Percentiles rank a stretch among this genome's conserved stretches.
phyloP scores from a whole-genome alignment of 2,329 filamentous ascomycete species.

The Leptographium procerum region DNA sequence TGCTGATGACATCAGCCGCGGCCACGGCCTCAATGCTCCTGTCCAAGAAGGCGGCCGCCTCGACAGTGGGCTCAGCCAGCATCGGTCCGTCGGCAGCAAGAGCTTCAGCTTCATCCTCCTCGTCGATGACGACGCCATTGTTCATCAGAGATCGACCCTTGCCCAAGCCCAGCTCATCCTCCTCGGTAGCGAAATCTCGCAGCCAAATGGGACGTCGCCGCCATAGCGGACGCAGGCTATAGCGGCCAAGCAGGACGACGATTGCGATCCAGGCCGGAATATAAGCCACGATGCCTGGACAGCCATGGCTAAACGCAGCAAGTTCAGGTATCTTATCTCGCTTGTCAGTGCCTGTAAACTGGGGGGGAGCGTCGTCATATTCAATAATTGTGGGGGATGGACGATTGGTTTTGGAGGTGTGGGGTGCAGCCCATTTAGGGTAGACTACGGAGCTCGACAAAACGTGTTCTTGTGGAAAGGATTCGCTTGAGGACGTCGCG shows the following conservation, averaged over 20 bases:
- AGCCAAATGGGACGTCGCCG: constrained; percentile 22
- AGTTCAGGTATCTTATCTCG: constrained; percentile 17
- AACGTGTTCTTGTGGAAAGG: background rate
- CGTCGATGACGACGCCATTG: background rate
- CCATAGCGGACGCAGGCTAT: constrained; percentile 20
- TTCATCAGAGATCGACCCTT: background rate
- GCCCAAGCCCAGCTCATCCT: constrained; percentile 6
- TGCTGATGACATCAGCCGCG: background rate
- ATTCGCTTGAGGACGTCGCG: background rate
- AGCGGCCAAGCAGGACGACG: constrained; percentile 19
- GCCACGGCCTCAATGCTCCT: background rate
- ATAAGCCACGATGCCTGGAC: constrained; percentile 20
- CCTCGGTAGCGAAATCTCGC: constrained; percentile 21
- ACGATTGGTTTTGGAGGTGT: background rate
- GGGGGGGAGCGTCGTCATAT: background rate
- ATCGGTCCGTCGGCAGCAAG: background rate
- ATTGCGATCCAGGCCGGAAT: constrained; percentile 21
- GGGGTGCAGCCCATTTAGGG: background rate
- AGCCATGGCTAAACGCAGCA: constrained; percentile 20
- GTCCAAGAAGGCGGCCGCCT: background rate
- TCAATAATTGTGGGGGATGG: too few species aligned
- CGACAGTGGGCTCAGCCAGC: background rate
- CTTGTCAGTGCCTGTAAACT: background rate
- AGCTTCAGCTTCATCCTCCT: background rate
- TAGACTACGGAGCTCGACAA: background rate